Evolutionary conservation across 75 land plant genomes (phyloP).

Genomic region (Isoetes taiwanensis): DNA sequence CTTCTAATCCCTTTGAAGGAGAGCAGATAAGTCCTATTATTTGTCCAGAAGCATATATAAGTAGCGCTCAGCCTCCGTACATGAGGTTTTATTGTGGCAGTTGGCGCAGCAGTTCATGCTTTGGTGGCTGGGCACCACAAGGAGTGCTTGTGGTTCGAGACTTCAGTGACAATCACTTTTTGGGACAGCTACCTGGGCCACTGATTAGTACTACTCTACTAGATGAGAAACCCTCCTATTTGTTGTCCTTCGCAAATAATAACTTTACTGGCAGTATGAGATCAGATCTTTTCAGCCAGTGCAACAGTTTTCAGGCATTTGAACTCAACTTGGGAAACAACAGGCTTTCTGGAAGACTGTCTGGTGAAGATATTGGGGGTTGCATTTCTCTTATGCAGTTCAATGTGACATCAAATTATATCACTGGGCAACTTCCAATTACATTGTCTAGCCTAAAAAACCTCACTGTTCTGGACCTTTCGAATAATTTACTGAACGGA

Average conservation of each 20-base stretch:
- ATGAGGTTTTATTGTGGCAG: slow-evolving; percentile 9
- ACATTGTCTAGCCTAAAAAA: slow-evolving; percentile 24
- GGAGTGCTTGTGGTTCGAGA: slow-evolving; percentile 33
- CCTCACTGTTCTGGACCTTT: slow-evolving; percentile 36
- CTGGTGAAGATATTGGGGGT: slow-evolving; percentile 28
- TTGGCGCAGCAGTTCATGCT: background rate
- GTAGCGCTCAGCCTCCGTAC: background rate
- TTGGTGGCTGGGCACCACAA: too few relatives aligned
- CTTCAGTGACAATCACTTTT: slow-evolving; percentile 49
- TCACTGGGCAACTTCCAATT: slow-evolving; percentile 31
- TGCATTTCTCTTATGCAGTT: slow-evolving; percentile 38
- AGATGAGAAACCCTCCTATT: slow-evolving; percentile 26
- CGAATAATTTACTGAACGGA: slow-evolving; percentile 37
- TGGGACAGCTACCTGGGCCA: slow-evolving; percentile 36
- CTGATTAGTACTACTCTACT: slow-evolving; percentile 37
- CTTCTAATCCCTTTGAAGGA: background rate
- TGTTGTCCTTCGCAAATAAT: slow-evolving; percentile 35
- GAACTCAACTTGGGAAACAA: slow-evolving; percentile 43
- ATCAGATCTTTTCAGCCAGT: slow-evolving; percentile 30
- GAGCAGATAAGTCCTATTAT: background rate
- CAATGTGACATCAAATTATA: slow-evolving; percentile 37
- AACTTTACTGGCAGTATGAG: slow-evolving; percentile 30
- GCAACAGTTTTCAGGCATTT: slow-evolving; percentile 31
- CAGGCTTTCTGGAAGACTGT: slow-evolving; percentile 31
- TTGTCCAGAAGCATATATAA: slow-evolving; percentile 9